Evolutionary conservation across 768 basidiomycete species (phyloP).

Genomic region (Chalciporus chontae): DNA sequence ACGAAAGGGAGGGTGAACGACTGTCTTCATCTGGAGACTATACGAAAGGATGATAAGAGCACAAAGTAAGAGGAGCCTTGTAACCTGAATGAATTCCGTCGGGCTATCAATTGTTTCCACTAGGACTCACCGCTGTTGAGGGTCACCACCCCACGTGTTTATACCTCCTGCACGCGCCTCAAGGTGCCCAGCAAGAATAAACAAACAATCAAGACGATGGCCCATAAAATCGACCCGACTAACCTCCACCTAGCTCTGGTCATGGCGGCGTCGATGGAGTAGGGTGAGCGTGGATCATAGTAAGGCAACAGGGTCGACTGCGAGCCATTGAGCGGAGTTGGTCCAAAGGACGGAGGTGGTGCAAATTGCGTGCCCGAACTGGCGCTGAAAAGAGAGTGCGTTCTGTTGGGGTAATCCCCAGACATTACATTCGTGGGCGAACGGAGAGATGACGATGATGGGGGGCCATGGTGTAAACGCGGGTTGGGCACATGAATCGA

Average conservation of each 20-base stretch:
- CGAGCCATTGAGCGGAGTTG: slow-evolving; percentile 39
- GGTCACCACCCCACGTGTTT: neutral
- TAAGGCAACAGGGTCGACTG: slow-evolving; percentile 35
- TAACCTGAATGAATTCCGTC: neutral
- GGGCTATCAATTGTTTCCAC: neutral
- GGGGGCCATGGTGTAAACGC: slow-evolving; percentile 7
- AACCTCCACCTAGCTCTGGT: slow-evolving; percentile 43
- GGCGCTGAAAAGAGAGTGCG: slow-evolving; percentile 18
- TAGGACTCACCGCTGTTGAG: neutral
- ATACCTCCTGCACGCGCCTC: slow-evolving; percentile 12
- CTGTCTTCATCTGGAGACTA: too few relatives aligned
- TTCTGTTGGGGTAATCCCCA: slow-evolving; percentile 12
- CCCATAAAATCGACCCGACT: slow-evolving; percentile 39
- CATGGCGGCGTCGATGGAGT: slow-evolving; percentile 36
- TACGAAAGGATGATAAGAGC: neutral
- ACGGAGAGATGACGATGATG: slow-evolving; percentile 19
- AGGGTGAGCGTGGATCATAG: slow-evolving; percentile 42
- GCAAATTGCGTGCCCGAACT: slow-evolving; percentile 12
- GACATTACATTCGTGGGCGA: slow-evolving; percentile 12
- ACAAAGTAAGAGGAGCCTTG: neutral
- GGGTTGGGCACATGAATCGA: slow-evolving; percentile 16
- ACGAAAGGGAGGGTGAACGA: too few relatives aligned
- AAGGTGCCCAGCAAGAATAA: slow-evolving; percentile 26
- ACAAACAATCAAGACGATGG: slow-evolving; percentile 30
- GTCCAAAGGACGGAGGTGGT: slow-evolving; percentile 29